Conservation (phyloP, 2,329 filamentous ascomycete species). For the Colletotrichum tofieldiae region DNA sequence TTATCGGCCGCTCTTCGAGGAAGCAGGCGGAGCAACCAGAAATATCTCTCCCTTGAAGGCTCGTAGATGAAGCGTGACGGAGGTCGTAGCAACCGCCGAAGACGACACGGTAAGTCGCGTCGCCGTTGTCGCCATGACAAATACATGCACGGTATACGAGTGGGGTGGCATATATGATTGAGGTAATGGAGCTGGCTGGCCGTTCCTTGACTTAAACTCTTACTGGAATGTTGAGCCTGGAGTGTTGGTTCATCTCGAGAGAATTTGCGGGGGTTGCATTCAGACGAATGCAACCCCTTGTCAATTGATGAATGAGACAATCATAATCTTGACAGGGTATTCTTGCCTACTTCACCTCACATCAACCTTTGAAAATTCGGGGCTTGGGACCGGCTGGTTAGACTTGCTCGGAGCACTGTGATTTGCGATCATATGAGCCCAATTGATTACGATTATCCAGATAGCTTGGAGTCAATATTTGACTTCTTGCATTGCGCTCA, state of each 20-base stretch:
- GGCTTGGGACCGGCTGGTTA: background rate
- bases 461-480: background rate
- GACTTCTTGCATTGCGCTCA: too few species aligned
- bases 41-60: background rate
- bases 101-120: background rate
- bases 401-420: background rate
- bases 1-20: background rate
- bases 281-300: slow-evolving; percentile 14
- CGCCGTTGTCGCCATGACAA: background rate
- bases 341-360: background rate
- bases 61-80: background rate
- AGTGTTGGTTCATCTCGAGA: slow-evolving; percentile 11
- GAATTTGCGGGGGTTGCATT: background rate
- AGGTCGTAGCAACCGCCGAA: background rate
- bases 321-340: background rate
- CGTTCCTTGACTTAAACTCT: background rate
- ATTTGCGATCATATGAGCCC: background rate
- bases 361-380: background rate
- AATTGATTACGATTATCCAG: background rate
- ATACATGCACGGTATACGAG: background rate
- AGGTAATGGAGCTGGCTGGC: slow-evolving; percentile 2
- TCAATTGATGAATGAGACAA: background rate
- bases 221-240: background rate
- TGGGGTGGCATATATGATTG: background rate
- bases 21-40: slow-evolving; percentile 2